Base-by-base conservation (phyloP, 257 asterid species). In the Lithospermum erythrorhizon region DNA sequence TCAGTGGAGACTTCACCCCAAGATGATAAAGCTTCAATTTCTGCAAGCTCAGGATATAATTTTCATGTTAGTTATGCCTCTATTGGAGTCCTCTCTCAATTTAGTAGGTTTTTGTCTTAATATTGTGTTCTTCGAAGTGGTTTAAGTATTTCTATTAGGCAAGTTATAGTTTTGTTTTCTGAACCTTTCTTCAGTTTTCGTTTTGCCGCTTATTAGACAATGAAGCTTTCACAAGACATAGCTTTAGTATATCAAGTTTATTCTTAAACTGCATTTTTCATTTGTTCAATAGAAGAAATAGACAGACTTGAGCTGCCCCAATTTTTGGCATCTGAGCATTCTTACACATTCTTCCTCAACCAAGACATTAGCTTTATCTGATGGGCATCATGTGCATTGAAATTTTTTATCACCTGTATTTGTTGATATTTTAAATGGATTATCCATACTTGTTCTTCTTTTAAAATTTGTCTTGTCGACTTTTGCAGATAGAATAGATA, bases 1-100 rank as follows among this genome's bases (percentile, higher is more conserved):
- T 83, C 96, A 0, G 72, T 78, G 7, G 94, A 87, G 69, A 79
- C 94, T 22, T 87, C 97, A 0, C 94, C 96, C 5, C 96, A 88
- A 63, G 98, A 91, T 68, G 85, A 86, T 61, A 87, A 78, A 72
- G 66, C 74, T 60, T 70, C 64, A n/a, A 75, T 73, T 68, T 81
- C 81, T 60, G 58, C 61, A 41, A 51, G 51, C 61, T 52, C 65
- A 2, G 63, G 65, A 57, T 69, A 75, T 29, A 47, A 49, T 22
- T 32, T 27, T 64, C 67, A 62, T 21, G 37, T 8, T 41, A 64
- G 70, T 59, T 52, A 61, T 62, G 22, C 63, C 32, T 55, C 58
- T 53, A 59, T 61, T 56, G 19, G 22, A 1, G 48, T 55, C 14
- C 37, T 59, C 32, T 64, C 63, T 41, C 53, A 19, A 8, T 59